A percentile compares a stretch with the other conserved stretches of the same genome.
phyloP scores from a whole-genome alignment of 495 filamentous ascomycete species.

The Lichina pygmaea region DNA sequence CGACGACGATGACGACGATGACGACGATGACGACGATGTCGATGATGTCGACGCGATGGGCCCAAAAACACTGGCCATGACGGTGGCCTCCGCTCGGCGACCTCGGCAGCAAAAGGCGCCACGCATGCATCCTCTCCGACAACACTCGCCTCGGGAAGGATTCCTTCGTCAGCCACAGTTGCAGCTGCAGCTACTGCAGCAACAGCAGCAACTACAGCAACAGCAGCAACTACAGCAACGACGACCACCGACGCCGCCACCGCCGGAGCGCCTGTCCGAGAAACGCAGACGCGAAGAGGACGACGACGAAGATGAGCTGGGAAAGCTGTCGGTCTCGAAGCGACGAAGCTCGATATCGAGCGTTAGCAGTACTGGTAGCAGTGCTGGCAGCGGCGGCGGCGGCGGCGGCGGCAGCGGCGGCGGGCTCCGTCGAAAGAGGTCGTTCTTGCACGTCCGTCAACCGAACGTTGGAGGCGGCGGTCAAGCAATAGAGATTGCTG shows the following conservation, averaged over 20 bases:
- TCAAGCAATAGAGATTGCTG: no score
- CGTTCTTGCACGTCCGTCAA: no score
- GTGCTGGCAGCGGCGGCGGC: no score
- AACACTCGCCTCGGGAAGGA: background rate
- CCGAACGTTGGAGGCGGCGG: no score
- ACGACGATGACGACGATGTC: conserved; percentile 6
- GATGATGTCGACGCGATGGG: conserved; percentile 30
- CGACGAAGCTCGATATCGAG: conserved; percentile 20
- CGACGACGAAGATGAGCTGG: conserved; percentile 58
- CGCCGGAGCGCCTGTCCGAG: conserved; percentile 59
- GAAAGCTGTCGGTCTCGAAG: conserved; percentile 36
- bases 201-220: background rate
- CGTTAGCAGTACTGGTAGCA: background rate
- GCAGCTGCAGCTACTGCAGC: background rate
- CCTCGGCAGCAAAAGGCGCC: background rate
- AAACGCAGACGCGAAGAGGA: conserved; percentile 75
- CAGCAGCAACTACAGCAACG: conserved; percentile 5
- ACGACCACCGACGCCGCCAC: conserved; percentile 10
- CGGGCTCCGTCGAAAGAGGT: no score
- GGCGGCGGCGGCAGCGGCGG: no score
- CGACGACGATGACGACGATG: conserved; percentile 26
- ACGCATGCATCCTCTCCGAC: background rate
- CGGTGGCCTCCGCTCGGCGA: background rate
- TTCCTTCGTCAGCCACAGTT: background rate
- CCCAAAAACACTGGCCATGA: conserved; percentile 6